Evolutionary conservation across 805 yeast genomes (phyloP).

Genomic region (Saccharomycopsis sp.): DNA sequence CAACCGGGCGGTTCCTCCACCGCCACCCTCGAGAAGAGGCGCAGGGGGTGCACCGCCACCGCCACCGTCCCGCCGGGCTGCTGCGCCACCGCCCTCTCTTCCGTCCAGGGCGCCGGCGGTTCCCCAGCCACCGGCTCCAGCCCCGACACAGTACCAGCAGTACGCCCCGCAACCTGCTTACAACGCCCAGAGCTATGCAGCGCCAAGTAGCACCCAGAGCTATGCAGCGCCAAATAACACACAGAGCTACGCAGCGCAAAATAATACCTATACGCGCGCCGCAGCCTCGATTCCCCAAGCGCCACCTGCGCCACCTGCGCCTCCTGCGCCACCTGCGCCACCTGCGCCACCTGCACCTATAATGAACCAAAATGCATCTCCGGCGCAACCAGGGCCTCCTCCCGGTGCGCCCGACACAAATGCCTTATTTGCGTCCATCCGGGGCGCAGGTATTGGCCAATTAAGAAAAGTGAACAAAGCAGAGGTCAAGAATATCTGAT

Average conservation of each 20-base stretch:
- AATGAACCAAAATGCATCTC: not conserved
- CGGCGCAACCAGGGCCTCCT: conserved; percentile 22
- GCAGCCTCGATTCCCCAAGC: conserved; percentile 26
- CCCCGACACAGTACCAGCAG: not conserved
- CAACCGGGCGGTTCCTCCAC: conserved; percentile 14
- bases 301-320: conserved; percentile 24
- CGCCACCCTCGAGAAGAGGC: conserved; percentile 19
- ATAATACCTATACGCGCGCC: not conserved
- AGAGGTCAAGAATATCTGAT: conserved; percentile 31
- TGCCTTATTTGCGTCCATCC: conserved; percentile 79
- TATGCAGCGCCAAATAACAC: too few relatives aligned
- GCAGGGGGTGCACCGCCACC: conserved; percentile 1
- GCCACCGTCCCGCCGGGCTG: conserved; percentile 5
- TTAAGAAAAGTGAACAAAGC: conserved; percentile 77
- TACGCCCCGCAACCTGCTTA: too few relatives aligned
- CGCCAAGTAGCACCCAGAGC: too few relatives aligned
- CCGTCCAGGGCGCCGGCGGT: not conserved
- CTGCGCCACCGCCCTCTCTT: conserved; percentile 4
- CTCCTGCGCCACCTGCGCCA: conserved; percentile 26
- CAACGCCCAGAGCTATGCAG: too few relatives aligned
- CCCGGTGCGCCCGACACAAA: conserved; percentile 51
- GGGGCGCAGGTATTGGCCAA: conserved; percentile 63
- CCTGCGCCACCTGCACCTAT: conserved; percentile 23
- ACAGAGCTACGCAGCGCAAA: too few relatives aligned
- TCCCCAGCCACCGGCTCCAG: not conserved